A percentile compares a stretch with the other conserved stretches of the same genome.
Evolutionary conservation across 495 filamentous ascomycete genomes (phyloP).

Genomic region (Opeltia flavorubescens): DNA sequence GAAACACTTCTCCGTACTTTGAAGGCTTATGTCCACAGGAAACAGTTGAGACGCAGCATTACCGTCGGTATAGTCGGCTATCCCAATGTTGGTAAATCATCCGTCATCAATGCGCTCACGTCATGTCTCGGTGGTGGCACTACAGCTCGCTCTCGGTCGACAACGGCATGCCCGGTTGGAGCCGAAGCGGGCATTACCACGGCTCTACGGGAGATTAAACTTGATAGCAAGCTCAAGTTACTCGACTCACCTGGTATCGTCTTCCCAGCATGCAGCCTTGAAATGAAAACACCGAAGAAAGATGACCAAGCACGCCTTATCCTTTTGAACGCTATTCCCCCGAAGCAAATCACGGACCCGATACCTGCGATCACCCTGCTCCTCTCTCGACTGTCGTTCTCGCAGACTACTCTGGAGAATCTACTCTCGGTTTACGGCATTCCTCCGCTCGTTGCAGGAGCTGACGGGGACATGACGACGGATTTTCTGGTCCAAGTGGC

Average conservation of each 20-base stretch:
- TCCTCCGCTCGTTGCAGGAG: constrained; percentile 51
- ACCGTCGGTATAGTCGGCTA: constrained; percentile 92
- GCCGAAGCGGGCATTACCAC: constrained; percentile 93
- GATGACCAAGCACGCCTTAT: constrained; percentile 73
- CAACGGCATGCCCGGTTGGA: constrained; percentile 67
- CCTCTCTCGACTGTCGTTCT: constrained; percentile 58
- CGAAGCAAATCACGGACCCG: constrained; percentile 86
- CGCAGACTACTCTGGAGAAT: constrained; percentile 50
- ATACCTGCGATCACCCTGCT: constrained; percentile 72
- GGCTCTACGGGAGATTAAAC: constrained; percentile 72
- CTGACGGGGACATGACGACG: constrained; percentile 58
- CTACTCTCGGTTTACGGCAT: constrained; percentile 72
- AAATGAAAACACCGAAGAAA: constrained; percentile 29
- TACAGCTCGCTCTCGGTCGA: constrained; percentile 20
- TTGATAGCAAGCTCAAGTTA: constrained; percentile 87
- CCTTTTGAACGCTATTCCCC: constrained; percentile 81
- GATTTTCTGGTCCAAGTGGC: constrained; percentile 93
- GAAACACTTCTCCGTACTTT: constrained; percentile 78
- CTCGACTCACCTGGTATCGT: constrained; percentile 95
- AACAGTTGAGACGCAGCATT: constrained; percentile 75
- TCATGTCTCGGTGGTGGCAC: constrained; percentile 57
- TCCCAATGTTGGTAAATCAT: constrained; percentile 95
- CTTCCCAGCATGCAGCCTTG: constrained; percentile 43
- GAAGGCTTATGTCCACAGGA: constrained; percentile 75
- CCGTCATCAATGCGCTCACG: constrained; percentile 87